These are phyloP conservation scores for Chaetoscypha palmicola DNA, from an alignment of 2,329 filamentous ascomycete species.

Conservation along the genomic window DNA sequence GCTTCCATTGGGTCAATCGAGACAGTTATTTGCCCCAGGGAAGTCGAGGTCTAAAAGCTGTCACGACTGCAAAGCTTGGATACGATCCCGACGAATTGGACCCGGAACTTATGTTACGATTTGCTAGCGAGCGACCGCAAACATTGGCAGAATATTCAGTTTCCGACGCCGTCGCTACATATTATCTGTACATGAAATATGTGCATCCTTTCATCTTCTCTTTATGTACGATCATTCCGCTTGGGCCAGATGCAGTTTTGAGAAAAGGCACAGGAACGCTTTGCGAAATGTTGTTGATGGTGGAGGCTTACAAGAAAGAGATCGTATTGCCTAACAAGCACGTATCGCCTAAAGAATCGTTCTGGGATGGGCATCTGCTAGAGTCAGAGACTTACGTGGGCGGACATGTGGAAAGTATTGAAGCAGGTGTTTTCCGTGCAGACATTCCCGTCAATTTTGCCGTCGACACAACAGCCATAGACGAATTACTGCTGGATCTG, in stretches of 20 bases:
- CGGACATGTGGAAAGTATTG: constrained; percentile 98
- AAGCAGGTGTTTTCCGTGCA: constrained; percentile 91
- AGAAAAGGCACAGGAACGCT: constrained; percentile 95
- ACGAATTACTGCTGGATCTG: constrained; percentile 79
- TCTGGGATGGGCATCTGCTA: constrained; percentile 93
- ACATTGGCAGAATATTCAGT: constrained; percentile 96
- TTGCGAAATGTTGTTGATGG: constrained; percentile 99
- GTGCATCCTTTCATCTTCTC: constrained; percentile 99
- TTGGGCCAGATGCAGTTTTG: constrained; percentile 86
- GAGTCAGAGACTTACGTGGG: constrained; percentile 98
- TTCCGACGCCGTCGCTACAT: constrained; percentile 96
- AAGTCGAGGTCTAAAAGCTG: constrained; percentile 92
- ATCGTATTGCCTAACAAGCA: constrained; percentile 97
- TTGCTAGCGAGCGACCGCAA: constrained; percentile 84
- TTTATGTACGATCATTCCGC: constrained; percentile 88
- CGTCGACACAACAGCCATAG: constrained; percentile 80
- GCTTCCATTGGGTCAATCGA: constrained; percentile 97
- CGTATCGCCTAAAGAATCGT: constrained; percentile 79
- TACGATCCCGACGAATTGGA: constrained; percentile 98
- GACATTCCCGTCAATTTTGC: constrained; percentile 94
- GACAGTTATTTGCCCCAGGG: constrained; percentile 97
- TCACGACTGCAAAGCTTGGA: constrained; percentile 94
- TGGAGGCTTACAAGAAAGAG: constrained; percentile 85
- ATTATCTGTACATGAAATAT: constrained; percentile 99
- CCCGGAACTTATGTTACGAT: constrained; percentile 92